Conservation (phyloP, 495 filamentous ascomycete genomes). For the Xylaria palmicola region DNA sequence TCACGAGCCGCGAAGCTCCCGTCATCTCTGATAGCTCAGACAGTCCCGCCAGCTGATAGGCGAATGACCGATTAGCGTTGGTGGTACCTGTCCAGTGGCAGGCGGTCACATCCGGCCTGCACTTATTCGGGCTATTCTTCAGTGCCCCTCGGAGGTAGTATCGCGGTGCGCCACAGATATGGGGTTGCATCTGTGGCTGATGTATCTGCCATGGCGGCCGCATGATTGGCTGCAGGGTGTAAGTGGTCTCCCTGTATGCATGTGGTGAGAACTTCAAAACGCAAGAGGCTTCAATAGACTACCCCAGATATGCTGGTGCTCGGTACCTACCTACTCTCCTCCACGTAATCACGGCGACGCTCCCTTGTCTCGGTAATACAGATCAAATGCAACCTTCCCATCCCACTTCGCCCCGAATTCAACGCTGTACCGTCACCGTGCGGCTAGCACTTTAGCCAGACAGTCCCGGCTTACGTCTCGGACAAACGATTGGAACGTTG, state of each 20-base stretch:
- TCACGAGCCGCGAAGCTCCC: slow-evolving; percentile 5
- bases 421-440: neutral
- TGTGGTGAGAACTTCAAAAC: slow-evolving; percentile 9
- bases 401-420: neutral
- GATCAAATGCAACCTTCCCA: neutral
- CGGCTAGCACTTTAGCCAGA: neutral
- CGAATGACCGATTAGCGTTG: neutral
- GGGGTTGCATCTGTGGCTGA: slow-evolving; percentile 7
- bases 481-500: slow-evolving; percentile 4
- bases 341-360: neutral
- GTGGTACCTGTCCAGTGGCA: slow-evolving; percentile 4
- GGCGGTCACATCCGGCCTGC: slow-evolving; percentile 1
- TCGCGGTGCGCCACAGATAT: slow-evolving; percentile 9
- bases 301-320: neutral
- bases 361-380: neutral
- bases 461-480: neutral
- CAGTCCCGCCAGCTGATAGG: slow-evolving; percentile 7
- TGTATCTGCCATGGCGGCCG: neutral
- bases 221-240: neutral
- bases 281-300: no score
- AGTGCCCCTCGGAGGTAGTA: neutral
- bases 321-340: no score
- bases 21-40: neutral
- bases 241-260: neutral
- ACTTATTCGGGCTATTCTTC: neutral